Conservation (phyloP, 2,329 filamentous ascomycete genomes). For the Coccinonectria pachysandricola region DNA sequence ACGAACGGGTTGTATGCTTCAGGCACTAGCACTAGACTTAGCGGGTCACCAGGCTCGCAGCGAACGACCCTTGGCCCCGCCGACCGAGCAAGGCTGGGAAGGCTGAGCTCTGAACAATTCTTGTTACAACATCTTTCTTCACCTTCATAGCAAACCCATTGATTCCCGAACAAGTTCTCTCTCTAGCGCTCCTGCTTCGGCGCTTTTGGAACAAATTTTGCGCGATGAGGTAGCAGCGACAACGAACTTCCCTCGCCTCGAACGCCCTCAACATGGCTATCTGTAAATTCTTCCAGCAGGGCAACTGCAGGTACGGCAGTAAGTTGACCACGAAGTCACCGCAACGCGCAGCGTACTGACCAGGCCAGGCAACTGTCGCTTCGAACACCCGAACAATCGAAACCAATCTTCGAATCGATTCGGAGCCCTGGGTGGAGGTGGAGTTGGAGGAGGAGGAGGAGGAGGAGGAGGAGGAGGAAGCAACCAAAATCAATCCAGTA, state of each 20-base stretch:
- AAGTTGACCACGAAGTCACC: slow-evolving; percentile 16
- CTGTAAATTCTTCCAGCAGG: slow-evolving; percentile 41
- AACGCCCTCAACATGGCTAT: slow-evolving; percentile 28
- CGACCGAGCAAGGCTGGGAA: slow-evolving; percentile 19
- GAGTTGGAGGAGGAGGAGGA: no score
- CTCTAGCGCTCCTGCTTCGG: slow-evolving; percentile 1
- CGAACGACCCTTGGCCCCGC: no score
- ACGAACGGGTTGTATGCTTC: no score
- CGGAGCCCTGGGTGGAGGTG: slow-evolving; percentile 32
- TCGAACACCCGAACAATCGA: slow-evolving; percentile 35
- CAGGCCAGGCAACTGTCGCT: slow-evolving; percentile 39
- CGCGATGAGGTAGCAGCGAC: slow-evolving; percentile 16
- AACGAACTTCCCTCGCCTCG: slow-evolving; percentile 6
- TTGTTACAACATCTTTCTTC: slow-evolving; percentile 1
- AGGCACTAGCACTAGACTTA: no score
- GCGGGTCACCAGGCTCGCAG: no score
- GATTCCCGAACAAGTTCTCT: neutral
- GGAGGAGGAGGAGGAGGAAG: slow-evolving; percentile 4
- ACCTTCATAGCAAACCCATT: neutral
- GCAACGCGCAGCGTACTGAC: neutral
- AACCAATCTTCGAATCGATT: slow-evolving; percentile 45
- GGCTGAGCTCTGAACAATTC: slow-evolving; percentile 10
- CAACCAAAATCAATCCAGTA: slow-evolving; percentile 15
- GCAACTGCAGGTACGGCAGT: slow-evolving; percentile 43
- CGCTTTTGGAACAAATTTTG: slow-evolving; percentile 1